Percentiles rank a stretch among this genome's conserved stretches.
These are phyloP conservation scores for Heritiera littoralis DNA, from an alignment of 345 rosid species.

Conservation along the genomic window DNA sequence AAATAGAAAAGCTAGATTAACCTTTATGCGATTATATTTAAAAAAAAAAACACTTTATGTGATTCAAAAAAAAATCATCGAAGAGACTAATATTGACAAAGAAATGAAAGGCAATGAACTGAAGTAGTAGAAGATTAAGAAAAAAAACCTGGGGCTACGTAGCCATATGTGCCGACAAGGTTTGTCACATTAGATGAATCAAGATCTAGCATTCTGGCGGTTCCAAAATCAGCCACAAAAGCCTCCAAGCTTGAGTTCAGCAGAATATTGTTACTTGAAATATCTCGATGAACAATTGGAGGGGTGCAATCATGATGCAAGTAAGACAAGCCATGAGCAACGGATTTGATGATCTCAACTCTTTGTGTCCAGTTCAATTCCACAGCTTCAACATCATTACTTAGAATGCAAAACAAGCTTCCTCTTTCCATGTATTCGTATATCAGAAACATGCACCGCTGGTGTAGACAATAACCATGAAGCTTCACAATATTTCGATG, in stretches of 20 bases:
- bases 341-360: neutral
- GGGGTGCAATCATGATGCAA: neutral
- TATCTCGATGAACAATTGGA: neutral
- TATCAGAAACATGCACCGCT: neutral
- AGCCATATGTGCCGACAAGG: neutral
- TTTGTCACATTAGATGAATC: neutral
- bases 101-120: neutral
- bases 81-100: too few relatives aligned
- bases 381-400: neutral
- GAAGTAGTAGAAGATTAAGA: neutral
- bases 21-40: too few relatives aligned
- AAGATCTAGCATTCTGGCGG: neutral
- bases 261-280: slow-evolving; percentile 9
- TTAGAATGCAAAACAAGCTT: neutral
- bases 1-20: too few relatives aligned
- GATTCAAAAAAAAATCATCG: too few relatives aligned
- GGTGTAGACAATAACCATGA: neutral
- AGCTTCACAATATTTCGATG: neutral
- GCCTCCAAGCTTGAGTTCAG: slow-evolving; percentile 10
- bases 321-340: neutral
- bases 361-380: slow-evolving; percentile 1
- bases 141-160: neutral
- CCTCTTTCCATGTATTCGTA: slow-evolving; percentile 9
- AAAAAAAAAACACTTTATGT: too few relatives aligned
- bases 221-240: slow-evolving; percentile 14